phyloP scores from a whole-genome alignment of 148 eudicot species.

The Agrostemma githago region DNA sequence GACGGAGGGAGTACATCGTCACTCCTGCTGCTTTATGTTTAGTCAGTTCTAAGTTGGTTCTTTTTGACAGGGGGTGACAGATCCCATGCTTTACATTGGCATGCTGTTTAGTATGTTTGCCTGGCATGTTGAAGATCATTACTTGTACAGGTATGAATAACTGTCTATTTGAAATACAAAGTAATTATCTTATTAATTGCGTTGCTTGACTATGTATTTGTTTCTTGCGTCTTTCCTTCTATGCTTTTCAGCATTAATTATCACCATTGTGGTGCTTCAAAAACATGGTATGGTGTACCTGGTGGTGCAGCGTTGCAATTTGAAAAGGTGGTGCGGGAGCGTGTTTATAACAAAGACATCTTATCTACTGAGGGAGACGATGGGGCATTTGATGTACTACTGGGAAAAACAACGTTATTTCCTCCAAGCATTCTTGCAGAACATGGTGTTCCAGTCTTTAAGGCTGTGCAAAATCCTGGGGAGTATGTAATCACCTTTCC shows the following conservation, averaged over 20 bases:
- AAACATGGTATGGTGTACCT: constrained; percentile 99
- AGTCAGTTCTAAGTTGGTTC: constrained; percentile 8
- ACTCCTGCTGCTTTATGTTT: not conserved
- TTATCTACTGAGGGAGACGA: constrained; percentile 77
- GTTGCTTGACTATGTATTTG: constrained; percentile 8
- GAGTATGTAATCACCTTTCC: constrained; percentile 91
- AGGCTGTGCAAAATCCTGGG: constrained; percentile 96
- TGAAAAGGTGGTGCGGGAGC: constrained; percentile 80
- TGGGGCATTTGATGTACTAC: constrained; percentile 90
- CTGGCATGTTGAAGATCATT: constrained; percentile 99
- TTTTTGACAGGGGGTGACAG: constrained; percentile 78
- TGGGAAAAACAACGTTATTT: constrained; percentile 93
- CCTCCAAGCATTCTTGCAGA: constrained; percentile 83
- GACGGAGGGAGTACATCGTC: not conserved
- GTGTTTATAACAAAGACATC: constrained; percentile 71
- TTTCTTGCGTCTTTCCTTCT: constrained; percentile 13
- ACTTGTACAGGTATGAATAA: constrained; percentile 66
- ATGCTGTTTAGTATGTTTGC: constrained; percentile 99
- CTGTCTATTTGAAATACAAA: constrained; percentile 3
- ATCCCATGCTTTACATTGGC: constrained; percentile 99
- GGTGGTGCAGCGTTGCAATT: constrained; percentile 87
- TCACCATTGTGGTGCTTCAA: constrained; percentile 97
- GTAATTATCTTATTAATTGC: not conserved
- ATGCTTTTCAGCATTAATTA: constrained; percentile 71
- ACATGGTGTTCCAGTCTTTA: constrained; percentile 81